Conservation (phyloP, 495 filamentous ascomycete species). For the Xylaria sp. region DNA sequence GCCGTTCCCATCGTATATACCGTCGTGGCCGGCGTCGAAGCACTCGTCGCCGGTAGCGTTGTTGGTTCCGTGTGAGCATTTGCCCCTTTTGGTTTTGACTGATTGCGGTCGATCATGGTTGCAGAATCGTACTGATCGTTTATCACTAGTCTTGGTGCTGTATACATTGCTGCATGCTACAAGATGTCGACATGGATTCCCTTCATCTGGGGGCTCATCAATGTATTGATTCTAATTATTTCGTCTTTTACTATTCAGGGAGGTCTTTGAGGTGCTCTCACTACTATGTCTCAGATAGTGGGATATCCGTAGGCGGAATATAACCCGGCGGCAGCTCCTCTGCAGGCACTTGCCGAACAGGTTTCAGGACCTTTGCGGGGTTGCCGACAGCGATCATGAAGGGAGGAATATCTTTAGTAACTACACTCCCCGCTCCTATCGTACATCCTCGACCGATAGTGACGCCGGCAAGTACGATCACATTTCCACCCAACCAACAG, state of each 20-base stretch:
- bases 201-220: constrained; percentile 91
- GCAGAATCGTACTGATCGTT: constrained; percentile 34
- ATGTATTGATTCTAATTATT: constrained; percentile 84
- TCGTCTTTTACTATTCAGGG: constrained; percentile 96
- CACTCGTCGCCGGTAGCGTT: constrained; percentile 83
- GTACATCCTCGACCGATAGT: constrained; percentile 73
- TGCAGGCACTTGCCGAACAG: constrained; percentile 19
- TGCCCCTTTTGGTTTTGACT: background rate
- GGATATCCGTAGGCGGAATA: constrained; percentile 22
- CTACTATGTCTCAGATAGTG: constrained; percentile 17
- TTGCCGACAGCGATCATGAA: constrained; percentile 72
- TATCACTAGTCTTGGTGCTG: constrained; percentile 73
- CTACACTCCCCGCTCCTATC: constrained; percentile 87
- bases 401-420: constrained; percentile 78
- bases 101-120: background rate
- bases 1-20: constrained; percentile 77
- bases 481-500: constrained; percentile 88
- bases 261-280: constrained; percentile 67
- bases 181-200: constrained; percentile 98
- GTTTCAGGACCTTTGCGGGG: constrained; percentile 66
- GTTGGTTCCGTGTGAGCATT: constrained; percentile 81
- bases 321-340: constrained; percentile 28
- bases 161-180: constrained; percentile 88
- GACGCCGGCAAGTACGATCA: constrained; percentile 77
- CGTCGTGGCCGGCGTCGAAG: constrained; percentile 79